Conservation (phyloP, 2,329 filamentous ascomycete genomes). For the Neocatenulostroma microsporum region DNA sequence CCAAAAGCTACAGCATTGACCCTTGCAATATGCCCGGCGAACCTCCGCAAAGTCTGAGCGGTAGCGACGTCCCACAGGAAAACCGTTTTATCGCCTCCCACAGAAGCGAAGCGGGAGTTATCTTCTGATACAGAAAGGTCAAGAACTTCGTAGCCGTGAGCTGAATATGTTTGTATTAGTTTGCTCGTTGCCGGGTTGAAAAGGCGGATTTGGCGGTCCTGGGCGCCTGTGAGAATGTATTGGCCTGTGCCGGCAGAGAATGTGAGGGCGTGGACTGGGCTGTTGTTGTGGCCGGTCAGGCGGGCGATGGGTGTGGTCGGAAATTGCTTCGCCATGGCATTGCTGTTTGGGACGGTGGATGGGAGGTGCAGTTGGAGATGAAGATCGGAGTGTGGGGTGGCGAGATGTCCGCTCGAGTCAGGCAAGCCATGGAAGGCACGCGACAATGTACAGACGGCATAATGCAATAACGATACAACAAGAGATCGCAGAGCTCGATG, state of each 20-base stretch:
- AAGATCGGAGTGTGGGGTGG: conserved; percentile 3
- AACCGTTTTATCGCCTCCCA: conserved; percentile 80
- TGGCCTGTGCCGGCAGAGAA: conserved; percentile 44
- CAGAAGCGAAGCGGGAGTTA: conserved; percentile 80
- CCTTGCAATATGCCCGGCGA: conserved; percentile 56
- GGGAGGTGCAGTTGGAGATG: not conserved
- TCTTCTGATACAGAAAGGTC: conserved; percentile 63
- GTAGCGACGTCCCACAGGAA: conserved; percentile 92
- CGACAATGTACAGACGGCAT: too few relatives aligned
- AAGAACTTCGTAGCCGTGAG: conserved; percentile 88
- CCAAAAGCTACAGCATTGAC: conserved; percentile 75
- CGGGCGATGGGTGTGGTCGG: conserved; percentile 19
- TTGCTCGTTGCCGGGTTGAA: conserved; percentile 58
- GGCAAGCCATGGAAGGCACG: too few relatives aligned
- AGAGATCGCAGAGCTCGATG: too few relatives aligned
- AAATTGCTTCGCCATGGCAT: conserved; percentile 9
- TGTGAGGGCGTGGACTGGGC: conserved; percentile 41
- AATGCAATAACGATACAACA: too few relatives aligned
- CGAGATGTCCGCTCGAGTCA: too few relatives aligned
- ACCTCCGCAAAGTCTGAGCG: conserved; percentile 68
- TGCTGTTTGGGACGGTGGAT: conserved; percentile 1
- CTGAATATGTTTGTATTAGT: conserved; percentile 80
- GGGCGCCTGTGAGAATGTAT: conserved; percentile 70
- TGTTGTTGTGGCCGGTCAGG: conserved; percentile 28
- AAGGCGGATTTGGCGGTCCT: conserved; percentile 76